Conservation (phyloP, 306 rosid genomes). For the Gynostemma pentaphyllum region DNA sequence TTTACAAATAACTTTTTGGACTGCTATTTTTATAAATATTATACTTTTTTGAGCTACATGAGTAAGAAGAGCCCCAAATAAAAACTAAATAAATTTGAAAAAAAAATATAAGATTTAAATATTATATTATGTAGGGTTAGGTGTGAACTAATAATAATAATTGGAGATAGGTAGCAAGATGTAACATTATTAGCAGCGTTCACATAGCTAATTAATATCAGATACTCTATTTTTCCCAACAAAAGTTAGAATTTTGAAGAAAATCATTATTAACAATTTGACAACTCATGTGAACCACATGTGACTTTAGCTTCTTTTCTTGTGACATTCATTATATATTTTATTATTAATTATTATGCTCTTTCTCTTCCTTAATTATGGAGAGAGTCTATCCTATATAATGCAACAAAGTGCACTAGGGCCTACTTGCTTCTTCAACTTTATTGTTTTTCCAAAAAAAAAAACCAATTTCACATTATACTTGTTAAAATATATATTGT, state of each 20-base stretch:
- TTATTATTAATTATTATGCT: too few relatives aligned
- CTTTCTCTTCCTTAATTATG: background rate
- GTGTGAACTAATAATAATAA: too few relatives aligned
- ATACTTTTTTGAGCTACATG: too few relatives aligned
- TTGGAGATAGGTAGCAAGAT: background rate
- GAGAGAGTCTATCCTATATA: background rate
- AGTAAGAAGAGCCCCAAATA: too few relatives aligned
- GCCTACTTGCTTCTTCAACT: background rate
- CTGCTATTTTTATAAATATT: too few relatives aligned
- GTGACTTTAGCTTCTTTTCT: background rate
- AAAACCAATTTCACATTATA: too few relatives aligned
- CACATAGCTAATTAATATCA: background rate
- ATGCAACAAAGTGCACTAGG: background rate
- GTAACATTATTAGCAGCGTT: background rate
- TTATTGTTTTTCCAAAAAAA: too few relatives aligned
- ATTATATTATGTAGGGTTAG: too few relatives aligned
- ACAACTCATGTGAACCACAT: background rate
- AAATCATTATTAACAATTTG: background rate
- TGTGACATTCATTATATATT: background rate
- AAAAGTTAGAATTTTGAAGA: background rate
- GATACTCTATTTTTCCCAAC: background rate
- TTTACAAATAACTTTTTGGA: too few relatives aligned
- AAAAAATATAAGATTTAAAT: too few relatives aligned
- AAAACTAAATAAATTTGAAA: too few relatives aligned
- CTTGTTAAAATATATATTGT: too few relatives aligned